A percentile compares a stretch with the other conserved stretches of the same genome.
phyloP scores from a whole-genome alignment of 371 early-diverging fungal genomes.

The Saksenaea vasiformis region DNA sequence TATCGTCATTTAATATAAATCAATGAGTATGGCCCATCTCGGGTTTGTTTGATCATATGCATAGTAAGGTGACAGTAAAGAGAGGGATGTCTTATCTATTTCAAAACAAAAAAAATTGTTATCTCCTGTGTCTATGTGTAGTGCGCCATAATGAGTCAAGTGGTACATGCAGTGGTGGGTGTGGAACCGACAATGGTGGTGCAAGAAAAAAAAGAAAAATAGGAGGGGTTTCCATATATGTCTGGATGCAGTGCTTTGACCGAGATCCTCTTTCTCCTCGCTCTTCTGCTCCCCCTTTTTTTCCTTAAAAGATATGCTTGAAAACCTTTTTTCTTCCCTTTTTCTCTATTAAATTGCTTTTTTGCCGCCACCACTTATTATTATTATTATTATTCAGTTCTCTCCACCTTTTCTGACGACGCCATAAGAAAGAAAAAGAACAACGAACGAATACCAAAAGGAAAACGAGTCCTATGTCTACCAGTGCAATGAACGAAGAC shows the following conservation, averaged over 20 bases:
- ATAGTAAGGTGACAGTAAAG: too few relatives aligned
- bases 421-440: background rate
- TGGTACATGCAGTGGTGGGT: background rate
- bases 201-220: background rate
- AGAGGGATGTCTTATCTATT: too few relatives aligned
- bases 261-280: background rate
- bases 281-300: background rate
- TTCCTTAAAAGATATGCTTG: background rate
- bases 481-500: background rate
- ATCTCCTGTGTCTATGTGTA: too few relatives aligned
- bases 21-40: too few relatives aligned
- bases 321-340: background rate
- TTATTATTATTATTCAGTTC: background rate
- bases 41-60: too few relatives aligned
- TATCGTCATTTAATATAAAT: too few relatives aligned
- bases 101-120: too few relatives aligned
- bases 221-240: background rate
- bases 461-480: background rate
- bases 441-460: background rate
- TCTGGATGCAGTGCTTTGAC: slow-evolving; percentile 4
- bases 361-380: background rate
- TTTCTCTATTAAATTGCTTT: background rate
- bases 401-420: background rate
- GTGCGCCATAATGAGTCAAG: too few relatives aligned
- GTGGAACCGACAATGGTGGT: background rate